phyloP scores from a whole-genome alignment of 2,329 filamentous ascomycete species.

The Pyricularia grisea region DNA sequence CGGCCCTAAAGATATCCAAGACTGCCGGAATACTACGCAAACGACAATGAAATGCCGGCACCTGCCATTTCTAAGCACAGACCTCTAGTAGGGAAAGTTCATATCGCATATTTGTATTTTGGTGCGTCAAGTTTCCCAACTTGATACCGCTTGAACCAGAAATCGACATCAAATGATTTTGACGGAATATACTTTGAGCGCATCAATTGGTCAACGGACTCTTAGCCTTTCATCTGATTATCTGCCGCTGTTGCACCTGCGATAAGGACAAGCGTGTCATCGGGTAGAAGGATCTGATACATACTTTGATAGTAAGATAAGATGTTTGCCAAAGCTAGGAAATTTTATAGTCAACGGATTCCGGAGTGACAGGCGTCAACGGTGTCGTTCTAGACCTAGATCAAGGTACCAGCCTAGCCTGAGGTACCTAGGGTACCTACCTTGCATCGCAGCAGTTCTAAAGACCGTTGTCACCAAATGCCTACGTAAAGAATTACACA shows the following conservation, averaged over 20 bases:
- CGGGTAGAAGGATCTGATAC: background rate
- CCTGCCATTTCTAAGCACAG: background rate
- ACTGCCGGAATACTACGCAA: background rate
- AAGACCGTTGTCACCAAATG: background rate
- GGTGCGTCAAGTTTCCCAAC: too few relatives aligned
- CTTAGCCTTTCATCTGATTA: background rate
- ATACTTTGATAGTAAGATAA: background rate
- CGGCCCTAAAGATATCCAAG: background rate
- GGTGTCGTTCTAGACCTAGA: background rate
- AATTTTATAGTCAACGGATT: background rate
- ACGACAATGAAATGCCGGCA: background rate
- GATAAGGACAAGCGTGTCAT: background rate
- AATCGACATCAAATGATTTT: background rate
- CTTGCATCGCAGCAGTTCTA: too few relatives aligned
- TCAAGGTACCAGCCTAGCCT: background rate
- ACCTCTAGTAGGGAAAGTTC: background rate
- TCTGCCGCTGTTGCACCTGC: background rate
- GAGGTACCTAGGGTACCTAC: too few relatives aligned
- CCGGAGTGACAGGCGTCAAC: background rate
- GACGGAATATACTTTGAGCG: background rate
- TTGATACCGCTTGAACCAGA: too few relatives aligned
- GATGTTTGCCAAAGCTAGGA: background rate
- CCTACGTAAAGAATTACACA: background rate
- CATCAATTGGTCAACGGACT: background rate
- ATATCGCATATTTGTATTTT: too few relatives aligned